phyloP scores from a whole-genome alignment of 2,329 filamentous ascomycete genomes.

The Proliferodiscus dingleyae region DNA sequence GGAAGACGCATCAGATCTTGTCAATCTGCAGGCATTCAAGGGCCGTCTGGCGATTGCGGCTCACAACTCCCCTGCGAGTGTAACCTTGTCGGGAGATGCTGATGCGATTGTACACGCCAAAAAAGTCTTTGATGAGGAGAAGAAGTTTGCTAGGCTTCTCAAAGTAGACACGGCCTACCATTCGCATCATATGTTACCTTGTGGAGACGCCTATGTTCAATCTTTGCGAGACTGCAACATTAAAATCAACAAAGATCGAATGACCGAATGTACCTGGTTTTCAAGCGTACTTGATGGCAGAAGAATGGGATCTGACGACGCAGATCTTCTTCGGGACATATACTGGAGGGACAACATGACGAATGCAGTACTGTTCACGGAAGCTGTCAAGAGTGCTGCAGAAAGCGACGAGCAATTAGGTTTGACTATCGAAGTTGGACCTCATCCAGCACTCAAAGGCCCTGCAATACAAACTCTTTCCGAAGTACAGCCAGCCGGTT shows the following conservation, averaged over 20 bases:
- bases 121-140: slow-evolving; percentile 3
- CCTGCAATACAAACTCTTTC: slow-evolving; percentile 25
- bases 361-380: not conserved
- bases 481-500: no score
- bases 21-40: slow-evolving; percentile 2
- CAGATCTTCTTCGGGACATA: not conserved
- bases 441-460: slow-evolving; percentile 28
- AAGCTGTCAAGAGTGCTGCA: not conserved
- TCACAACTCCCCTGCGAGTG: slow-evolving; percentile 17
- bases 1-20: slow-evolving; percentile 8
- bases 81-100: slow-evolving; percentile 24
- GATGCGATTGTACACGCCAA: slow-evolving; percentile 10
- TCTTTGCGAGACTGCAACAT: slow-evolving; percentile 6
- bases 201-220: slow-evolving; percentile 12
- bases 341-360: not conserved
- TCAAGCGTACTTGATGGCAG: not conserved
- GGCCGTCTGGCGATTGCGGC: slow-evolving; percentile 27
- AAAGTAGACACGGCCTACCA: slow-evolving; percentile 21
- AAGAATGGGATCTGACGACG: not conserved
- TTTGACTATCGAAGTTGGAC: slow-evolving; percentile 27
- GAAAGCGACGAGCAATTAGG: not conserved
- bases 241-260: not conserved
- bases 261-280: not conserved
- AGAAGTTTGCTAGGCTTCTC: slow-evolving; percentile 8
- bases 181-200: slow-evolving; percentile 19